A percentile compares a stretch with the other conserved stretches of the same genome.
Conservation (phyloP, 345 rosid genomes). For the Atalantia buxifolia region DNA sequence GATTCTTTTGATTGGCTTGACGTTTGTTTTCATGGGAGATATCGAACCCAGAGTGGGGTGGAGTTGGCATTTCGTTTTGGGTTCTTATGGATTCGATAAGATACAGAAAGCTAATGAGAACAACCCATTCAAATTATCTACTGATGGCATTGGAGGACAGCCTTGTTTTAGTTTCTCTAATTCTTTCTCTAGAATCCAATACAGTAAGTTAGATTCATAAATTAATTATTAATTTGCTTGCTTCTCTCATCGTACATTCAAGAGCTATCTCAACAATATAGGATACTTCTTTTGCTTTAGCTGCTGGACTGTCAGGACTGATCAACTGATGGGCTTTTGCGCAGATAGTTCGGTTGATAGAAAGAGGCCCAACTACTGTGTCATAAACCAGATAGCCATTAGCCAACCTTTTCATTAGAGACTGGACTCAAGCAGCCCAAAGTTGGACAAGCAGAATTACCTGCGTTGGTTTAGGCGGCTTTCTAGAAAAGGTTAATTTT, state of each 20-base stretch:
- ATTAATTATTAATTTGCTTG: background rate
- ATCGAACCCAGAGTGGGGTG: constrained; percentile 4
- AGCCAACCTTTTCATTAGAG: too few relatives aligned
- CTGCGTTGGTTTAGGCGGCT: too few relatives aligned
- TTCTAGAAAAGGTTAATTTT: too few relatives aligned
- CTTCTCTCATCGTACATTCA: background rate
- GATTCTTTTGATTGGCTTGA: constrained; percentile 18
- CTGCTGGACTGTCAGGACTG: background rate
- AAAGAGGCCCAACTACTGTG: too few relatives aligned
- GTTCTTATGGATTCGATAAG: background rate
- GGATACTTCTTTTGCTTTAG: background rate
- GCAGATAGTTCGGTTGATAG: too few relatives aligned
- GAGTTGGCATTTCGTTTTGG: constrained; percentile 2
- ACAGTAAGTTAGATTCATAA: constrained; percentile 10
- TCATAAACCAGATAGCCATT: too few relatives aligned
- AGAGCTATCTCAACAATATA: too few relatives aligned
- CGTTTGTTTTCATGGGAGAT: background rate
- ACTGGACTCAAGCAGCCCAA: too few relatives aligned
- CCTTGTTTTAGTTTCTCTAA: background rate
- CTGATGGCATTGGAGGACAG: background rate
- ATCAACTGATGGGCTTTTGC: too few relatives aligned
- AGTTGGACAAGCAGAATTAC: too few relatives aligned
- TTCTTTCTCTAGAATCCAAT: background rate
- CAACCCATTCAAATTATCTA: constrained; percentile 23
- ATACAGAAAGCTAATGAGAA: background rate